A percentile compares a stretch with the other conserved stretches of the same genome.
phyloP scores from a whole-genome alignment of 371 early-diverging fungal genomes.

The Mucor circinelloides region DNA sequence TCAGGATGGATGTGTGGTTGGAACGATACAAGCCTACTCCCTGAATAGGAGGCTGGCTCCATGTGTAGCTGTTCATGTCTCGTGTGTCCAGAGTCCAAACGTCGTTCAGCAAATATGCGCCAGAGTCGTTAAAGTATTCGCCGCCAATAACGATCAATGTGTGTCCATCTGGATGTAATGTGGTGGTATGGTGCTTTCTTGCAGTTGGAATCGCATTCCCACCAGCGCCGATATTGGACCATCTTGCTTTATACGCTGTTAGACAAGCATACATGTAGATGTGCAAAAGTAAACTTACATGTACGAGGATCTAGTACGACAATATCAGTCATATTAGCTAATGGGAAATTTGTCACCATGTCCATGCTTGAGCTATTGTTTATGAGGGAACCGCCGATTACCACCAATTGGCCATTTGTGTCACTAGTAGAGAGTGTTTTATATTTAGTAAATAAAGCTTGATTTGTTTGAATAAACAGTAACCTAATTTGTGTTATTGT shows the following conservation, averaged over 20 bases:
- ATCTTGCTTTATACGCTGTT: slow-evolving; percentile 9
- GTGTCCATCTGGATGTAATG: slow-evolving; percentile 27
- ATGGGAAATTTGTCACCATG: slow-evolving; percentile 21
- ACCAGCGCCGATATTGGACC: slow-evolving; percentile 13
- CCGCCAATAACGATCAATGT: slow-evolving; percentile 30
- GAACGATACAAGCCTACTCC: slow-evolving; percentile 26
- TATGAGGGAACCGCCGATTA: slow-evolving; percentile 24
- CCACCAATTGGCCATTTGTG: slow-evolving; percentile 26
- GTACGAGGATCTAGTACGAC: slow-evolving; percentile 27
- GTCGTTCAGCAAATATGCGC: slow-evolving; percentile 23
- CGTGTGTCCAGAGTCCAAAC: slow-evolving; percentile 25
- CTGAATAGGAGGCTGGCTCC: slow-evolving; percentile 8
- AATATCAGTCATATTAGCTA: slow-evolving; percentile 29
- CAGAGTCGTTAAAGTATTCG: slow-evolving; percentile 22
- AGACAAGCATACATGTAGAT: neutral
- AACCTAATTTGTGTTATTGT: slow-evolving; percentile 32
- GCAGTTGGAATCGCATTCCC: slow-evolving; percentile 15
- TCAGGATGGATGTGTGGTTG: slow-evolving; percentile 30
- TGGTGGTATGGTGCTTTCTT: slow-evolving; percentile 35
- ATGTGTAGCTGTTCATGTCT: slow-evolving; percentile 6
- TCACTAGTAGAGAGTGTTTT: slow-evolving; percentile 8
- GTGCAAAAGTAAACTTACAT: slow-evolving; percentile 10
- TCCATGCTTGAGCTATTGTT: slow-evolving; percentile 12
- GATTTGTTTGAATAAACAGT: neutral
- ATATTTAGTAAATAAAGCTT: neutral